Conservation (phyloP, 352 stramenopile genomes). For the Pythium plurisporium region DNA sequence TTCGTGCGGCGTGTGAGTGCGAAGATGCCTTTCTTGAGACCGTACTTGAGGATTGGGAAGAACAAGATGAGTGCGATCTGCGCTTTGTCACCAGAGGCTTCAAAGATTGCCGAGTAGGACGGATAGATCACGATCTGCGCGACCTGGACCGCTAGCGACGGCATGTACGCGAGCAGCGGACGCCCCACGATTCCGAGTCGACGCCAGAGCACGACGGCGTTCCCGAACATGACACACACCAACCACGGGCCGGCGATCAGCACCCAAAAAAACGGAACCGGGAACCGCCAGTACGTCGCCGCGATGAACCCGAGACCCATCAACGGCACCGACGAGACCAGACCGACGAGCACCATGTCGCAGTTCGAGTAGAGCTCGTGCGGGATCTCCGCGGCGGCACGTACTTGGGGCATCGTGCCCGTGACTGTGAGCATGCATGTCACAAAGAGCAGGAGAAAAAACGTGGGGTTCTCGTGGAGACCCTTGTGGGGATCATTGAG, state of each 20-base stretch:
- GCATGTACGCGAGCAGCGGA: conserved; percentile 3
- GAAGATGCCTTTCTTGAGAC: neutral
- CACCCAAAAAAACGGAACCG: conserved; percentile 15
- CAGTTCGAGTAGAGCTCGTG: neutral
- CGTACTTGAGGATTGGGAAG: conserved; percentile 14
- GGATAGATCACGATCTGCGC: conserved; percentile 19
- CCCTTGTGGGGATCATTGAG: conserved; percentile 1
- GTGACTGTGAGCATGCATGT: neutral
- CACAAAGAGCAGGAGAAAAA: neutral
- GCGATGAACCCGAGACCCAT: neutral
- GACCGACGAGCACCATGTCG: neutral
- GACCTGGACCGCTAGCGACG: conserved; percentile 8
- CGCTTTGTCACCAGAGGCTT: neutral
- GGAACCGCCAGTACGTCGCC: conserved; percentile 15
- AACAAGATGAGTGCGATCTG: conserved; percentile 2
- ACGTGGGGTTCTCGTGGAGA: neutral
- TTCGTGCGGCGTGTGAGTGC: neutral
- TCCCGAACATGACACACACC: neutral
- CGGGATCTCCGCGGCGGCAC: neutral
- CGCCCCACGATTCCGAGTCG: neutral
- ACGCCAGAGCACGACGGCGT: conserved; percentile 7
- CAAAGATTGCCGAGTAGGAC: conserved; percentile 8
- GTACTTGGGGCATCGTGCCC: neutral
- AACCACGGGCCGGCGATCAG: neutral
- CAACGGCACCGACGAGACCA: neutral